phyloP scores from a whole-genome alignment of 2,329 filamentous ascomycete species.

The Phyllachora maydis region DNA sequence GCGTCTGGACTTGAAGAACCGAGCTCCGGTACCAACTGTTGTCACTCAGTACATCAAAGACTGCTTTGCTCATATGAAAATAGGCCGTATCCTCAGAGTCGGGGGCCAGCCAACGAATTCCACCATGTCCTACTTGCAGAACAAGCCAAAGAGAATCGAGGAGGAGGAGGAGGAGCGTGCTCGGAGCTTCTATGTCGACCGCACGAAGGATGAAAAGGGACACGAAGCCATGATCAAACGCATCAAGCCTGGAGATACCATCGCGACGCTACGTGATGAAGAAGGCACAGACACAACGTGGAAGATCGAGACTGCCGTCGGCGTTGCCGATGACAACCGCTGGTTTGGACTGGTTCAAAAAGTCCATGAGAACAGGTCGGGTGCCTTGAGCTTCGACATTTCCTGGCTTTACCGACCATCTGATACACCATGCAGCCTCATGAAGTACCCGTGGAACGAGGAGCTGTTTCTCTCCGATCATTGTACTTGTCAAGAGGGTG shows the following conservation, averaged over 20 bases:
- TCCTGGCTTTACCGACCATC: conserved; percentile 54
- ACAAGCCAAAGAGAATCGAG: no score
- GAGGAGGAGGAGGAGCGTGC: neutral
- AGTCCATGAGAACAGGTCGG: conserved; percentile 16
- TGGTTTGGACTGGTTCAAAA: conserved; percentile 56
- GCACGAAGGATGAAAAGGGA: no score
- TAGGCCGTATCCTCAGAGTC: conserved; percentile 24
- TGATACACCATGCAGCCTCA: conserved; percentile 48
- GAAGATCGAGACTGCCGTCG: conserved; percentile 24
- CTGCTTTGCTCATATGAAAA: conserved; percentile 43
- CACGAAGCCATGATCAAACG: no score
- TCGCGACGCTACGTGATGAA: conserved; percentile 22
- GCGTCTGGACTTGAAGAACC: no score
- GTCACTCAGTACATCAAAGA: conserved; percentile 50
- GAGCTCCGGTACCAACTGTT: no score
- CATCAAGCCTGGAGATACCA: conserved; percentile 29
- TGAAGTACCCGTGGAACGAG: conserved; percentile 47
- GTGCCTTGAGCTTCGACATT: conserved; percentile 31
- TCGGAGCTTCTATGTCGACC: no score
- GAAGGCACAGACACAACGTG: conserved; percentile 30
- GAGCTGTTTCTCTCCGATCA: conserved; percentile 63
- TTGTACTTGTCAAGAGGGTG: conserved; percentile 40
- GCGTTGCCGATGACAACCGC: conserved; percentile 21
- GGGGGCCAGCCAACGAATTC: conserved; percentile 2
- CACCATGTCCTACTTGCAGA: no score